Conservation (phyloP, 768 basidiomycete genomes). For the Russula earlei region DNA sequence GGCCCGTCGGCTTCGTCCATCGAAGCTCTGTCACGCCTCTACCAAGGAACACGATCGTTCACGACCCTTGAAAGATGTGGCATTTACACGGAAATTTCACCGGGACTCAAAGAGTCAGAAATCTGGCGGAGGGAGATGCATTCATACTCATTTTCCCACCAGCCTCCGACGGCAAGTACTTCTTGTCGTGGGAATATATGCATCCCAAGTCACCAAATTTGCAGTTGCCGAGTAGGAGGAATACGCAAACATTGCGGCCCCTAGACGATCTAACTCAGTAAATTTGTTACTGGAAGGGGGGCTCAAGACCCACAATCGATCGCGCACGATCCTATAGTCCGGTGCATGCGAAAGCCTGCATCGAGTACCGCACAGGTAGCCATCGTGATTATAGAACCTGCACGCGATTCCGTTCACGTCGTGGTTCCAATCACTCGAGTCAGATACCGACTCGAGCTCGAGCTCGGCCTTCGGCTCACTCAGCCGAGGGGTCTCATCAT, state of each 20-base stretch:
- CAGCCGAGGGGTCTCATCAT: slow-evolving; percentile 18
- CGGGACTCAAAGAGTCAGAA: neutral
- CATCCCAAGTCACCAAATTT: slow-evolving; percentile 32
- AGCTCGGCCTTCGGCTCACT: slow-evolving; percentile 27
- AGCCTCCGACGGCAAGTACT: slow-evolving; percentile 37
- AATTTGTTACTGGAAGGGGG: neutral
- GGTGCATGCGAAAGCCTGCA: slow-evolving; percentile 48
- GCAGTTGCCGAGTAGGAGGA: slow-evolving; percentile 34
- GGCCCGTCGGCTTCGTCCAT: too few species aligned
- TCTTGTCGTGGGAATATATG: slow-evolving; percentile 42
- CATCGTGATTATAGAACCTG: slow-evolving; percentile 47
- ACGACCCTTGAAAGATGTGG: neutral
- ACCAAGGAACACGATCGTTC: slow-evolving; percentile 1
- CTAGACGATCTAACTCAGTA: slow-evolving; percentile 25
- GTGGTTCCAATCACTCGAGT: slow-evolving; percentile 47
- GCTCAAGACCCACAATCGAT: slow-evolving; percentile 37
- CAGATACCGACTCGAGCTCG: slow-evolving; percentile 35
- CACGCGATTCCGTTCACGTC: slow-evolving; percentile 44
- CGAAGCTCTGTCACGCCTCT: neutral
- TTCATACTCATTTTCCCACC: slow-evolving; percentile 31
- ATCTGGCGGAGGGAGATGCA: neutral
- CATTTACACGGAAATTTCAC: neutral
- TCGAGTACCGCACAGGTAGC: slow-evolving; percentile 33
- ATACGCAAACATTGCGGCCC: slow-evolving; percentile 43
- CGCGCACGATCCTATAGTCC: slow-evolving; percentile 44